Conservation (phyloP, 768 basidiomycete genomes). For the Panaeolus papilionaceus region DNA sequence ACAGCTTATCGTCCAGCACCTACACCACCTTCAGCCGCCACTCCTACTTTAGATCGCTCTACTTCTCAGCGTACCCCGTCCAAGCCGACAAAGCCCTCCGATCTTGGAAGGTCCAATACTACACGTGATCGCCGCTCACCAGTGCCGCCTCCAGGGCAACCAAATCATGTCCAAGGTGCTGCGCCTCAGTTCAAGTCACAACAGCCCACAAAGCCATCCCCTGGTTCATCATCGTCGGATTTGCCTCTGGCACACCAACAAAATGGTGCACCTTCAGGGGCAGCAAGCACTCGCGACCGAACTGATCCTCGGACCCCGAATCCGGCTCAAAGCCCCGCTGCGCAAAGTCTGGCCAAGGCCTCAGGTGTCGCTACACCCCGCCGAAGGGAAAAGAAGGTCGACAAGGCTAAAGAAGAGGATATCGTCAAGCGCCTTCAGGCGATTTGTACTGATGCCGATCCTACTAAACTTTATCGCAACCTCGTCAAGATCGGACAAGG, state of each 20-base stretch:
- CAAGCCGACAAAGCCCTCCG: conserved; percentile 52
- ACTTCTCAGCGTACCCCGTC: conserved; percentile 81
- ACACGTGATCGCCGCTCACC: conserved; percentile 67
- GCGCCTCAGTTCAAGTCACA: conserved; percentile 35
- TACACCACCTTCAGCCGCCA: conserved; percentile 66
- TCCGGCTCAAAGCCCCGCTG: conserved; percentile 68
- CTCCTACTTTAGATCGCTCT: conserved; percentile 83
- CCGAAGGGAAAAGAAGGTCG: conserved; percentile 86
- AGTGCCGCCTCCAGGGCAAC: conserved; percentile 33
- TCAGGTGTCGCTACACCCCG: conserved; percentile 83
- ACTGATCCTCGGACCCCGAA: conserved; percentile 48
- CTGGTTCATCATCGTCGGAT: conserved; percentile 67
- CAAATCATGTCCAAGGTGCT: conserved; percentile 28
- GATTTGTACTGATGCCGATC: conserved; percentile 98
- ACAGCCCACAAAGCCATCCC: conserved; percentile 53
- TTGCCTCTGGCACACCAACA: conserved; percentile 45
- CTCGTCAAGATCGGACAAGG: conserved; percentile 98
- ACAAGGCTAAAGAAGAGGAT: conserved; percentile 83
- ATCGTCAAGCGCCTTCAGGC: conserved; percentile 90
- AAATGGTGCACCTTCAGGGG: conserved; percentile 25
- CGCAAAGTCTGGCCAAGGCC: conserved; percentile 68
- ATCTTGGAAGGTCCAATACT: conserved; percentile 72
- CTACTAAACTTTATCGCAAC: conserved; percentile 90
- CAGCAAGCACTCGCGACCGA: conserved; percentile 33
- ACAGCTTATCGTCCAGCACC: conserved; percentile 78